Base-by-base conservation (phyloP, 73 alveolate species). In the Blepharisma japonicum region DNA sequence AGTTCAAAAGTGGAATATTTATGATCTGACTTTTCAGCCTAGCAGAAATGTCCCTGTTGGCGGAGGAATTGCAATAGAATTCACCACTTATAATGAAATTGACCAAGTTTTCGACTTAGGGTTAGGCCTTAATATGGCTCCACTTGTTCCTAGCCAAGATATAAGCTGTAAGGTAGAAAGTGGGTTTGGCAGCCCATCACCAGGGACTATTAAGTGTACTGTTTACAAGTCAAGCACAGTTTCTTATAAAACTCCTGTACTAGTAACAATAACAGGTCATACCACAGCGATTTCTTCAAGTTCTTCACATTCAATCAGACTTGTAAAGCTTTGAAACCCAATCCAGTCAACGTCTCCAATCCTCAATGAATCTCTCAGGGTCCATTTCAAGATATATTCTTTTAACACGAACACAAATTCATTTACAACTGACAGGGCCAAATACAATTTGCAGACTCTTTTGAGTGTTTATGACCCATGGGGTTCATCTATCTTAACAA, bases 41-140 rank as follows among this genome's bases (percentile, higher is more conserved):
- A 14, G 47, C 14, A 14, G 74, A 61, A 39, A 61, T 61, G 23
- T 61, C 11, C 74, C 74, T 20, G 47, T 61, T 9, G 74, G 74
- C 5, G 80, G 80, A 45, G 66, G 56, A 9, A 45, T 70, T 45
- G 80, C 20, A n/a, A 45, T 70, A 14, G 80, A 70, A 70, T 14
- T 70, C n/a, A 70, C 14, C 11, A 70, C 80, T 3, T 9, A 18
- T n/a, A 47, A 70, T 5, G 80, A 70, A 70, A 18, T 45, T 70
- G 80, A 70, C 4, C 56, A 47, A 45, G 20, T 70, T n/a, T 70
- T 70, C 27, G 80, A 25, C 14, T 25, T 45, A 23, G 80, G 5
- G 0, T n/a, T 45, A 23, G 80, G 66, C 11, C 61, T 45, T n/a
- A 25, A 25, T 18, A 45, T 70, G 66, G 61, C 11, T 2, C 80